Percentiles rank a stretch among this genome's conserved stretches.
These are phyloP conservation scores for Blastocystis sp. DNA, from an alignment of 352 stramenopile genomes.

Conservation along the genomic window DNA sequence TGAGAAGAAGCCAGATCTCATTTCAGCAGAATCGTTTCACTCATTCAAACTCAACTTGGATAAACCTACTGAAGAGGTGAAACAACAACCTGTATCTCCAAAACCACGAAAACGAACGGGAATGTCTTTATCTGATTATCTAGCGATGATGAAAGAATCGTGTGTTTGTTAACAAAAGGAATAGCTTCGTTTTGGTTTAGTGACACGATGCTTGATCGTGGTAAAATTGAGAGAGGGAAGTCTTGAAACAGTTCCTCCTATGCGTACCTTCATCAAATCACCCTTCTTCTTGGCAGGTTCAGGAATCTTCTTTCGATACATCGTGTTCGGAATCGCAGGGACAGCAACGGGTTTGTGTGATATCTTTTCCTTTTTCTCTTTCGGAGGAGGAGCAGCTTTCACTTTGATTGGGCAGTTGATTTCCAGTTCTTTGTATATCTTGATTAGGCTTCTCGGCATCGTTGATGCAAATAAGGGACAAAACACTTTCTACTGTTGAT, in stretches of 20 bases:
- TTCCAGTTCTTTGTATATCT: neutral
- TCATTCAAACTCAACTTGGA: conserved; percentile 44
- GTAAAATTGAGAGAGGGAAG: neutral
- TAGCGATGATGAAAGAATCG: neutral
- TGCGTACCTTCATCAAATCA: neutral
- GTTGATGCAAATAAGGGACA: neutral
- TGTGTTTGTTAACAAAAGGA: neutral
- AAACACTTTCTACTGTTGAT: conserved; percentile 20
- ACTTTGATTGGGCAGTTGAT: neutral
- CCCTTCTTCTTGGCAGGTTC: neutral
- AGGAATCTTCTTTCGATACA: neutral
- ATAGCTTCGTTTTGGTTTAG: neutral
- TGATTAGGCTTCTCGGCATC: neutral
- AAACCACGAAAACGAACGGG: neutral
- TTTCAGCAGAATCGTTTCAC: neutral
- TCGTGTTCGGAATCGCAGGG: neutral
- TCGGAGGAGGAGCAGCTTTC: neutral
- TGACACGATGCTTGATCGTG: neutral
- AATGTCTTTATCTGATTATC: conserved; percentile 54
- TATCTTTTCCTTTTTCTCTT: neutral
- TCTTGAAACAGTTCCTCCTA: neutral
- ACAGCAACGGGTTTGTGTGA: neutral
- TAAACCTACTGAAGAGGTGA: neutral
- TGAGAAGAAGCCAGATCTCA: conserved; percentile 2
- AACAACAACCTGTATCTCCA: neutral